phyloP scores from a whole-genome alignment of 257 asterid species.

The Solanum etuberosum region DNA sequence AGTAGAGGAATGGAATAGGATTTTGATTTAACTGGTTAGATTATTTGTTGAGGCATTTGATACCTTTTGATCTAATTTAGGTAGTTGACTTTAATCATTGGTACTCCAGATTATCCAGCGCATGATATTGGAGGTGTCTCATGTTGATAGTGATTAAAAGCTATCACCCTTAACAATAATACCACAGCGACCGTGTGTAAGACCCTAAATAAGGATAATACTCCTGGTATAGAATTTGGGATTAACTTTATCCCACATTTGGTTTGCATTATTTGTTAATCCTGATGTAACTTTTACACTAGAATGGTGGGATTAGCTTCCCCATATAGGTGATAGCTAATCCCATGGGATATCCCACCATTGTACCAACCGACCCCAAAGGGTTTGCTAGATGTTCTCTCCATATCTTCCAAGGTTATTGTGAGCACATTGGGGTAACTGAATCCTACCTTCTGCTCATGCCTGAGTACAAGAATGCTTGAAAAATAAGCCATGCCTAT shows the following conservation, averaged over 20 bases:
- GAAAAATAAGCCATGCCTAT: background rate
- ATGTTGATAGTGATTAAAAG: background rate
- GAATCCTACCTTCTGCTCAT: background rate
- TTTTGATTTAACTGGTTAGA: background rate
- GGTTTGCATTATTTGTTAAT: background rate
- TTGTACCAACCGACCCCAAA: background rate
- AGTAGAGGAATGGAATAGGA: background rate
- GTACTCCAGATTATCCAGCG: background rate
- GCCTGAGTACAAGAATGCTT: background rate
- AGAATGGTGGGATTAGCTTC: background rate
- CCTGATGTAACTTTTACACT: background rate
- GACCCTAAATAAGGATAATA: background rate
- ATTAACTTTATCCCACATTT: background rate
- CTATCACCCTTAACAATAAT: background rate
- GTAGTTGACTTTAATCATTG: background rate
- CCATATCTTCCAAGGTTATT: background rate
- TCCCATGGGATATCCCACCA: background rate
- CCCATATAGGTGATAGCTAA: background rate
- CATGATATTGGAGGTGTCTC: background rate
- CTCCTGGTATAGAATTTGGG: background rate
- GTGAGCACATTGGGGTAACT: background rate
- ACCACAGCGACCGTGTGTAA: background rate
- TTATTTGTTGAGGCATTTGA: background rate
- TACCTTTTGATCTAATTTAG: background rate
- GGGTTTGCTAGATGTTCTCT: background rate